Base-by-base conservation (phyloP, 345 rosid species). In the Eucalyptus pauciflora region DNA sequence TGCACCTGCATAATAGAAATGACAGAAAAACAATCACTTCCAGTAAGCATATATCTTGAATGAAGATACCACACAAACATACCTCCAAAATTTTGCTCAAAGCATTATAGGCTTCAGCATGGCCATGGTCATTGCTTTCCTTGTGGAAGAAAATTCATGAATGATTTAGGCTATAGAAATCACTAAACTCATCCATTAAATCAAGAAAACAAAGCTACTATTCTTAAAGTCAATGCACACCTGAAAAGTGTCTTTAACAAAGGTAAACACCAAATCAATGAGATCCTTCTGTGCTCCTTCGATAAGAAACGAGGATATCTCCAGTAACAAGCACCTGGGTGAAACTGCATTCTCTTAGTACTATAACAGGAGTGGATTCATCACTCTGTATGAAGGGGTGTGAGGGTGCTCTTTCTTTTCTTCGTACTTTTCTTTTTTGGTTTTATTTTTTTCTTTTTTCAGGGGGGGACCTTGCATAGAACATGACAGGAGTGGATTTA, bases 201-300 rank as follows among this genome's bases (percentile, higher is more conserved):
- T 33, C 33, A 33, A 33, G 33, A 33, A 33, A 33, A 33, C 2
- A 33, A 33, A 33, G 33, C 33, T 33, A 33, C 33, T 33, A 33
- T 33, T 33, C 2, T 33, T 33, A 33, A 33, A 33, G 33, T 33
- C 33, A 33, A 33, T 33, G 33, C 33, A 33, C 33, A 33, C 33
- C 33, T 33, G 33, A 33, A 33, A 33, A 93, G 90, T 33, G 33
- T 33, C 33, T 33, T 33, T 33, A 33, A 33, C 33, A 33, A n/a
- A n/a, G n/a, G n/a, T 93, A 90, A 96, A 96, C 41, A 95, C 95
- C 87, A 95, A 90, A 86, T 94, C 93, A 88, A 95, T 80, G 67
- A 97, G 97, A 89, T 96, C 97, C 89, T 91, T 93, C 41, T 92
- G 91, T 80, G 97, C 99, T 90, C 98, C 96, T 87, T 91, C 94